Percentiles rank a stretch among this genome's conserved stretches.
Conservation (phyloP, 2,329 filamentous ascomycete species). For the Talaromyces verruculosus region DNA sequence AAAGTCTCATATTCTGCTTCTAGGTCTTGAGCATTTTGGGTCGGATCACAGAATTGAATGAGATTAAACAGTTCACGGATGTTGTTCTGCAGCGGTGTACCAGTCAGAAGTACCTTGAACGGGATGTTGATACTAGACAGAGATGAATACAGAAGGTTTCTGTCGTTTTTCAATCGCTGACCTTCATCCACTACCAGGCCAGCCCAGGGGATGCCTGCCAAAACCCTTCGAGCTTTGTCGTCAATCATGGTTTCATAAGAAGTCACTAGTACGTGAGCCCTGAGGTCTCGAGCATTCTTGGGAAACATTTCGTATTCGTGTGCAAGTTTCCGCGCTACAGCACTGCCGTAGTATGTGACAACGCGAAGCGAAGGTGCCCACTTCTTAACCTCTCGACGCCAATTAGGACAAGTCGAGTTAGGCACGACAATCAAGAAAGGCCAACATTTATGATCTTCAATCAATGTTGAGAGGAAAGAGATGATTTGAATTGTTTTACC, state of each 20-base stretch:
- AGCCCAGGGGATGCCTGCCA: constrained; percentile 75
- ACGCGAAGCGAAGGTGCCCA: constrained; percentile 86
- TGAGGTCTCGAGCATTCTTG: constrained; percentile 60
- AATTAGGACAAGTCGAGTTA: constrained; percentile 95
- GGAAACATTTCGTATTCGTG: constrained; percentile 86
- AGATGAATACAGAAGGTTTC: constrained; percentile 74
- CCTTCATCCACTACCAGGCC: constrained; percentile 93
- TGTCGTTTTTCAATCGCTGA: constrained; percentile 91
- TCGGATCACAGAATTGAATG: constrained; percentile 85
- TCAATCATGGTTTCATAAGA: constrained; percentile 90
- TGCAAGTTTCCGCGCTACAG: constrained; percentile 70
- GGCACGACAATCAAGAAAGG: constrained; percentile 92
- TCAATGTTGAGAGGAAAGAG: constrained; percentile 71
- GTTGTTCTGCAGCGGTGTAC: constrained; percentile 83
- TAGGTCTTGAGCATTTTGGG: constrained; percentile 66
- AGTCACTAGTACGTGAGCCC: constrained; percentile 88
- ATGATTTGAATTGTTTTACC: constrained; percentile 97
- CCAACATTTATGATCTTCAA: constrained; percentile 72
- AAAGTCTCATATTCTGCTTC: constrained; percentile 76
- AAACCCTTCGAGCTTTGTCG: constrained; percentile 62
- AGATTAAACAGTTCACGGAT: constrained; percentile 92
- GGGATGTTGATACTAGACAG: constrained; percentile 72
- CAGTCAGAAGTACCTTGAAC: constrained; percentile 80
- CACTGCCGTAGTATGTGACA: constrained; percentile 87
- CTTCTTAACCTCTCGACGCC: constrained; percentile 91